phyloP scores from a whole-genome alignment of 768 basidiomycete species.

The Lentinula raphanica region DNA sequence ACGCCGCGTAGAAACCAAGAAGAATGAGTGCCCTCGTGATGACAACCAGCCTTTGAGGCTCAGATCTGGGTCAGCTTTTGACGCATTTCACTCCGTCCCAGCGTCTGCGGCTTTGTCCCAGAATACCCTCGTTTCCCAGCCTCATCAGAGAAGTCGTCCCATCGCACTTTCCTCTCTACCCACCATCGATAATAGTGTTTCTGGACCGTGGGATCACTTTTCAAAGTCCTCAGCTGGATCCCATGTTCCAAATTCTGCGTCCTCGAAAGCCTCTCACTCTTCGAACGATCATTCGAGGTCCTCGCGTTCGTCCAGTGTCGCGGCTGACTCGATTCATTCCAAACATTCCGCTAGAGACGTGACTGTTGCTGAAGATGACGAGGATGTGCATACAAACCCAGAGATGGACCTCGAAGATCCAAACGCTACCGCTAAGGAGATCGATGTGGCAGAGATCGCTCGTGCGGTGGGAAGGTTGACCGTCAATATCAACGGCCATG shows the following conservation, averaged over 20 bases:
- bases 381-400: slow-evolving; percentile 6
- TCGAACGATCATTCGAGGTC: neutral
- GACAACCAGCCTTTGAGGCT: slow-evolving; percentile 32
- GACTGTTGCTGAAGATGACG: neutral
- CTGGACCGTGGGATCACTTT: neutral
- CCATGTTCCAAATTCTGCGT: neutral
- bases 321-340: neutral
- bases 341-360: neutral
- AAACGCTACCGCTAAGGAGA: slow-evolving; percentile 1
- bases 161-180: slow-evolving; percentile 10
- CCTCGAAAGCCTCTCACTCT: neutral
- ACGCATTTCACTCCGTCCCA: slow-evolving; percentile 66
- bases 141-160: neutral
- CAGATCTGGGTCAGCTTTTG: slow-evolving; percentile 50
- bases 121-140: neutral
- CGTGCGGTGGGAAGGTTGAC: slow-evolving; percentile 44
- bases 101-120: neutral
- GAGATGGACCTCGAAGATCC: slow-evolving; percentile 1
- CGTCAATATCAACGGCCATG: slow-evolving; percentile 35
- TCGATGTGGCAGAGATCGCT: neutral
- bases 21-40: slow-evolving; percentile 31
- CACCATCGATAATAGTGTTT: slow-evolving; percentile 8
- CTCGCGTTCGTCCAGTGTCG: neutral
- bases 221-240: neutral
- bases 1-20: slow-evolving; percentile 48